Percentiles rank a stretch among this genome's conserved stretches.
These are phyloP conservation scores for Capsaspora owczarzaki DNA, from an alignment of 78 protist genomes.

Conservation along the genomic window DNA sequence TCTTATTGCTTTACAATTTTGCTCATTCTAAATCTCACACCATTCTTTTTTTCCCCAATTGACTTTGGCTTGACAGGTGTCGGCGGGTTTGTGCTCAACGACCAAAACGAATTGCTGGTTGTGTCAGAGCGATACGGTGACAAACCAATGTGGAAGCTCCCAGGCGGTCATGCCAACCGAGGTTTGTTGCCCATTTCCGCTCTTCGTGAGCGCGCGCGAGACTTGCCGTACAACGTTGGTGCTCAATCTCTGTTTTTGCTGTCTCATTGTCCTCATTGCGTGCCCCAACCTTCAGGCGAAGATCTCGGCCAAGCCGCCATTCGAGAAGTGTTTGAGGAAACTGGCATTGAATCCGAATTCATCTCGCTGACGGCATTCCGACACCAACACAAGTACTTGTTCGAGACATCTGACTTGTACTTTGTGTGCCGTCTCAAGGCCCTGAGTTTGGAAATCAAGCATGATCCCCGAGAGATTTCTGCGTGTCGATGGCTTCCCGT, in stretches of 20 bases:
- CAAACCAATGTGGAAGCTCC: background rate
- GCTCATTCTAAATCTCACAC: background rate
- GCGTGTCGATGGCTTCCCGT: background rate
- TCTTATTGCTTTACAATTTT: background rate
- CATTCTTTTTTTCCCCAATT: background rate
- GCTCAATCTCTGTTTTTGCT: too few relatives aligned
- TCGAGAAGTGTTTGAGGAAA: background rate
- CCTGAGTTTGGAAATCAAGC: background rate
- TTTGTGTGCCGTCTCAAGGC: background rate
- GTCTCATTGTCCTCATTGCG: too few relatives aligned
- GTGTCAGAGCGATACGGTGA: background rate
- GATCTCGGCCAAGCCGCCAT: background rate
- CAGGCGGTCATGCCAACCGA: background rate
- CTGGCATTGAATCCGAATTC: background rate
- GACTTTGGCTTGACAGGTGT: background rate
- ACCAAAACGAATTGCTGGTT: background rate
- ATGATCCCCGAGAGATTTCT: background rate
- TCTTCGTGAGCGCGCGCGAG: too few relatives aligned
- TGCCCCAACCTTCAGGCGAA: background rate
- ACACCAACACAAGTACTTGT: background rate
- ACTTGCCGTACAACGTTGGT: too few relatives aligned
- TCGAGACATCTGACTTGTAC: background rate
- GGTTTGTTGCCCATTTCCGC: background rate
- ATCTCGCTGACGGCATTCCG: background rate
- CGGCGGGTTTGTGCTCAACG: slow-evolving; percentile 5